These are phyloP conservation scores for Thelonectria blattea DNA, from an alignment of 2,329 filamentous ascomycete species.

Conservation along the genomic window DNA sequence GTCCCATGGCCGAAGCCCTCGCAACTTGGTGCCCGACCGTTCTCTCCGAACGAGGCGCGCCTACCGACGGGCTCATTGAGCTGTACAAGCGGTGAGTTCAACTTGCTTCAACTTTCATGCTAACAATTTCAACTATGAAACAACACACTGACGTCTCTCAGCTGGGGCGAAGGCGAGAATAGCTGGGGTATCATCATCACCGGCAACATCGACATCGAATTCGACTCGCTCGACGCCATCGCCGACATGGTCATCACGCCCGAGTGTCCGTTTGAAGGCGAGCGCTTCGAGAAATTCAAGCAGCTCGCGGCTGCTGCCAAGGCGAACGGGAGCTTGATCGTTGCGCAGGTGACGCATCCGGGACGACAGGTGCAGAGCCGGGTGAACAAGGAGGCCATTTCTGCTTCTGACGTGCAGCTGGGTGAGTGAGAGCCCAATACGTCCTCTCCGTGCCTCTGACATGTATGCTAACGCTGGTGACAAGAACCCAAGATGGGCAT, in stretches of 20 bases:
- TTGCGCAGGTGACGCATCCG: slow-evolving; percentile 61
- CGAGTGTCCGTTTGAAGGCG: slow-evolving; percentile 56
- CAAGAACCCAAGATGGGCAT: slow-evolving; percentile 36
- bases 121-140: too few species aligned
- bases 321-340: slow-evolving; percentile 63
- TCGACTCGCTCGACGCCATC: slow-evolving; percentile 59
- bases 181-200: slow-evolving; percentile 63
- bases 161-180: slow-evolving; percentile 56
- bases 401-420: slow-evolving; percentile 49
- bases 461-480: neutral
- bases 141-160: slow-evolving; percentile 6
- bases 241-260: slow-evolving; percentile 65
- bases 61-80: slow-evolving; percentile 52
- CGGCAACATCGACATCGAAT: slow-evolving; percentile 70
- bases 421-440: slow-evolving; percentile 13
- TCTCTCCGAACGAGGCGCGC: slow-evolving; percentile 53
- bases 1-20: slow-evolving; percentile 69
- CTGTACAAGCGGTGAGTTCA: slow-evolving; percentile 63
- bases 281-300: slow-evolving; percentile 67
- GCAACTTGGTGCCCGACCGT: slow-evolving; percentile 65
- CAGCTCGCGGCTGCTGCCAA: slow-evolving; percentile 61
- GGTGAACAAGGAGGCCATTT: slow-evolving; percentile 47
- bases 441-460: neutral
- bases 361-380: slow-evolving; percentile 51
- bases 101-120: neutral